Percentiles rank a stretch among this genome's conserved stretches.
These are phyloP conservation scores for Lophium mytilinum DNA, from an alignment of 495 filamentous ascomycete species.

Conservation along the genomic window DNA sequence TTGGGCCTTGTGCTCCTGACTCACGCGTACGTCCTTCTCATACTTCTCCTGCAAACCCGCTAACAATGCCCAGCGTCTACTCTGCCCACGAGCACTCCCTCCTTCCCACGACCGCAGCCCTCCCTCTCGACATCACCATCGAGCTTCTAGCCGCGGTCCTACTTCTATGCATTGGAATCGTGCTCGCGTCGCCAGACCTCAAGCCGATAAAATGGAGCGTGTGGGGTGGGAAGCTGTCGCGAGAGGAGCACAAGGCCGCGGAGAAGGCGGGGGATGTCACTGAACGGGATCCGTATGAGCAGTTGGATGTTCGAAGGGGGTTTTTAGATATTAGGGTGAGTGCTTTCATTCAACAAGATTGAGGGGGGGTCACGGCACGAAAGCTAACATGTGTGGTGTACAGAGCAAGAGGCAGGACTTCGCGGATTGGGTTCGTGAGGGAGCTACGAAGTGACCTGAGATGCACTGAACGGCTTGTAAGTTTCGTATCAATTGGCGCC, in stretches of 20 bases:
- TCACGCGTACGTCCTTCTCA: conserved; percentile 35
- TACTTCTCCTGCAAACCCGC: neutral
- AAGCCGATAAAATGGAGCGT: conserved; percentile 36
- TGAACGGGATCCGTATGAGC: conserved; percentile 33
- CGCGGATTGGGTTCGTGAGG: conserved; percentile 33
- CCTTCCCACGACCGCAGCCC: conserved; percentile 22
- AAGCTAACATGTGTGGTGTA: conserved; percentile 2
- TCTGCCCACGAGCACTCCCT: conserved; percentile 39
- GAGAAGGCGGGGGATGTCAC: conserved; percentile 22
- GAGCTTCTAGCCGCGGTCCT: conserved; percentile 36
- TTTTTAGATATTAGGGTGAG: conserved; percentile 39
- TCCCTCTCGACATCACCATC: conserved; percentile 37
- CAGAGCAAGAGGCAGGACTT: conserved; percentile 35
- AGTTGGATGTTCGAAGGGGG: conserved; percentile 33
- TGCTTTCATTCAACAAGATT: neutral
- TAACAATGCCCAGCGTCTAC: conserved; percentile 32
- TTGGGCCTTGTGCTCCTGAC: conserved; percentile 35
- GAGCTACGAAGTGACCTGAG: conserved; percentile 2
- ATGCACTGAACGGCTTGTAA: neutral
- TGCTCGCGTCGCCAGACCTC: conserved; percentile 29
- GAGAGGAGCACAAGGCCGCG: conserved; percentile 17
- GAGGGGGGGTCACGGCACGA: neutral
- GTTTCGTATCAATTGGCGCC: neutral
- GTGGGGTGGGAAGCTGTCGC: conserved; percentile 35
- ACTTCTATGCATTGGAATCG: conserved; percentile 35